A percentile compares a stretch with the other conserved stretches of the same genome.
Conservation (phyloP, 2,329 filamentous ascomycete species). For the Sordariomycetes sp. region DNA sequence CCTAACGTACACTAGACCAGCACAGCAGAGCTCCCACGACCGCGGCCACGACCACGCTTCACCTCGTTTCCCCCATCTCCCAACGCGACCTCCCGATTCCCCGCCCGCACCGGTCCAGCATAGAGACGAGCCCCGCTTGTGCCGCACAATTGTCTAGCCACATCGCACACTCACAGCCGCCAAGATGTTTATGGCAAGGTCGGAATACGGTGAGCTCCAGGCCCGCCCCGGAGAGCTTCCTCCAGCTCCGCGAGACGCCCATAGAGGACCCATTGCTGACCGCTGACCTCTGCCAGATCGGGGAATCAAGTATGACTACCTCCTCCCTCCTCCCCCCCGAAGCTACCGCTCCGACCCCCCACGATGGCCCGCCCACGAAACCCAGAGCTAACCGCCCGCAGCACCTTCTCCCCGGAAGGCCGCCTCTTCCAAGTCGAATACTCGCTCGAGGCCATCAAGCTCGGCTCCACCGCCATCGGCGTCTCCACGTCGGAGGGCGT, state of each 20-base stretch:
- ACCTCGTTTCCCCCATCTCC: conserved; percentile 1
- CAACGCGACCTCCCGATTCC: conserved; percentile 2
- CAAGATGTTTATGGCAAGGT: conserved; percentile 99
- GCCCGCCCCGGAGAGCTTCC: not conserved
- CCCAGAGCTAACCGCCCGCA: conserved; percentile 20
- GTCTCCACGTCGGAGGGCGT: conserved; percentile 93
- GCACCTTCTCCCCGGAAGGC: conserved; percentile 98
- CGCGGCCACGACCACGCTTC: conserved; percentile 8
- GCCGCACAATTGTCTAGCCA: not conserved
- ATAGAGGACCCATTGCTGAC: not conserved
- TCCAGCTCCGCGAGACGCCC: not conserved
- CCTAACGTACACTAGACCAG: conserved; percentile 14
- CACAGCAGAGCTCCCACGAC: not conserved
- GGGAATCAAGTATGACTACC: conserved; percentile 75
- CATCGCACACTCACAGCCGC: conserved; percentile 23
- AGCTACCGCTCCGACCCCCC: not conserved
- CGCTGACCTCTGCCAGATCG: conserved; percentile 53
- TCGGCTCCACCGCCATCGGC: conserved; percentile 95
- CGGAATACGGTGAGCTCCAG: conserved; percentile 84
- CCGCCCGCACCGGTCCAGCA: not conserved
- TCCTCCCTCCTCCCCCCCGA: conserved; percentile 6
- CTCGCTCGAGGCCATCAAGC: conserved; percentile 99
- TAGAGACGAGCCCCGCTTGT: not conserved
- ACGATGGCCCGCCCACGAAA: not conserved
- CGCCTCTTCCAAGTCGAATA: conserved; percentile 99